A percentile compares a stretch with the other conserved stretches of the same genome.
phyloP scores from a whole-genome alignment of 331 rosid species.

The Phaseolus coccineus region DNA sequence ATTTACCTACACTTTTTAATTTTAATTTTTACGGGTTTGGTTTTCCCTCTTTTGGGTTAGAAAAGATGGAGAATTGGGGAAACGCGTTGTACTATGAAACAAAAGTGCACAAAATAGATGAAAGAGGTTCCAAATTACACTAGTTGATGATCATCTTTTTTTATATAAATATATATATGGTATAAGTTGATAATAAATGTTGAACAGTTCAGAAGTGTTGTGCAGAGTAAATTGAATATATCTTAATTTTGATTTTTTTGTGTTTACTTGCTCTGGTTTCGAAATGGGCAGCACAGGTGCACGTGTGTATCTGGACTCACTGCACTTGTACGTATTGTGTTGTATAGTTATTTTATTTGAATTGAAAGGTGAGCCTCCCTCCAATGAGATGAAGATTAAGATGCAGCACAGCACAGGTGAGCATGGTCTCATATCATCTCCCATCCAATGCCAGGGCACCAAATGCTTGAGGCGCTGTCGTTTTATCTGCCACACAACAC shows the following conservation, averaged over 20 bases:
- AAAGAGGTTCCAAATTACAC: slow-evolving; percentile 44
- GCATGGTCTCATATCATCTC: background rate
- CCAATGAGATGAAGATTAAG: slow-evolving; percentile 24
- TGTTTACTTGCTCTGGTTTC: too few species aligned
- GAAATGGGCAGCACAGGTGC: slow-evolving; percentile 34
- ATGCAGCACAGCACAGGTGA: background rate
- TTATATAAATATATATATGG: background rate
- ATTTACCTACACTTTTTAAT: background rate
- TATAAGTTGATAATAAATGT: slow-evolving; percentile 19
- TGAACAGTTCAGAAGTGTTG: background rate
- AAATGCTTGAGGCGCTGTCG: slow-evolving; percentile 30
- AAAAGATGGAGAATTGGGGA: slow-evolving; percentile 46
- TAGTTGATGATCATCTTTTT: slow-evolving; percentile 22
- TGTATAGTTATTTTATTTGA: background rate
- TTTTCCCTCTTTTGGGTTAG: slow-evolving; percentile 42
- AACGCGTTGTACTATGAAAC: slow-evolving; percentile 59
- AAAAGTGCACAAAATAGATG: slow-evolving; percentile 49
- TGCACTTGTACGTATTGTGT: background rate
- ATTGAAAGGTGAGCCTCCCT: slow-evolving; percentile 38
- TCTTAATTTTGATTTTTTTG: too few species aligned
- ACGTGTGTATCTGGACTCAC: slow-evolving; percentile 53
- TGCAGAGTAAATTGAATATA: background rate
- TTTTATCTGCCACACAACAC: slow-evolving; percentile 1
- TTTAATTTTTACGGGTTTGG: slow-evolving; percentile 24
- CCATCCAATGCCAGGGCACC: background rate